These are phyloP conservation scores for Aspergillus fumigatus DNA, from an alignment of 2,329 filamentous ascomycete genomes.

Conservation along the genomic window DNA sequence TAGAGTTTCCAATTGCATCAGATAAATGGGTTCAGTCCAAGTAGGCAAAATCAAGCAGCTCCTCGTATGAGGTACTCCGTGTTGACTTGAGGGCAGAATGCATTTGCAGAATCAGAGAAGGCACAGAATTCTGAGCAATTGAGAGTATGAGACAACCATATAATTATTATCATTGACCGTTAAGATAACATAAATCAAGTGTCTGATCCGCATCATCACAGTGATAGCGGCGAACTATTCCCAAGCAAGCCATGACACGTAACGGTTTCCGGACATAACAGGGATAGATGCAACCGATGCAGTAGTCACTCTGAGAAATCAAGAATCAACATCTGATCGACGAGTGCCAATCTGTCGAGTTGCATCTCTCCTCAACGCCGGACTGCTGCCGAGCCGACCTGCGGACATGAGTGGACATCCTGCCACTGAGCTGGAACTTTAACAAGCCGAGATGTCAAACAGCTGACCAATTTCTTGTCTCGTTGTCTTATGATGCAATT, in stretches of 20 bases:
- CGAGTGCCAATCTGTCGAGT: neutral
- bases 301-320: slow-evolving; percentile 7
- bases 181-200: neutral
- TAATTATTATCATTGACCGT: neutral
- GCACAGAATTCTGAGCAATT: too few relatives aligned
- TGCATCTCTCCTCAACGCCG: neutral
- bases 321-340: neutral
- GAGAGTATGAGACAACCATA: too few relatives aligned
- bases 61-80: neutral
- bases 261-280: slow-evolving; percentile 15
- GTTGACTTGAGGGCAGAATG: neutral
- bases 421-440: neutral
- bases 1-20: neutral
- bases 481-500: neutral
- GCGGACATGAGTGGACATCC: neutral
- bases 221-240: slow-evolving; percentile 13
- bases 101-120: neutral
- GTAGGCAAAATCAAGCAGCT: neutral
- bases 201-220: neutral
- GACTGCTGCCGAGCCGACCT: neutral
- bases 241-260: slow-evolving; percentile 29
- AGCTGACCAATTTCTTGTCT: neutral
- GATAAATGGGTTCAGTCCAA: neutral
- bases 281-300: slow-evolving; percentile 2
- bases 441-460: neutral